Evolutionary conservation across 352 stramenopile genomes (phyloP), one percentile per base, ranked within the genome.

Genomic region (Thalassiosira hispida): DNA sequence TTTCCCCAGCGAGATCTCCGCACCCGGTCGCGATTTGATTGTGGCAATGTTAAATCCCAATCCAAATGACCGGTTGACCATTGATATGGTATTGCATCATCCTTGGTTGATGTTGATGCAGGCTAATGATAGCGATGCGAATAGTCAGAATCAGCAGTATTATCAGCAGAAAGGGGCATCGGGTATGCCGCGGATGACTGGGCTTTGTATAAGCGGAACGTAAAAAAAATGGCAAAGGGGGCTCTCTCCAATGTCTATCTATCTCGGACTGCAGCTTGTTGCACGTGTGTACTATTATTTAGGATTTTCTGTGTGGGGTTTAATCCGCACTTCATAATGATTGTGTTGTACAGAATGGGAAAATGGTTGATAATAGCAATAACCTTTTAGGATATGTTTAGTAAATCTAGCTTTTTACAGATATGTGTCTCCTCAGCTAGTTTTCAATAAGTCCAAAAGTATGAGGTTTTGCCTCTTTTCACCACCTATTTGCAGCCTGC

Each of bases 31-130:
- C 68, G 87, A 94, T 79, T 67, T 93, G 66, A 93, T 94, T 70
- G 82, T 92, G 7, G 82, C 81, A 14, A 94, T 94, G 89, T 55
- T 94, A 31, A 92, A 94, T 77, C 89, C 89, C 9, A 78, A 89
- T 79, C 70, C 89, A 16, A 59, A 83, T 47, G 81, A 91, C 56
- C 79, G 88, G 20, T 66, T 92, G 1, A 83, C 76, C 20, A 88
- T 94, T 53, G 75, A 87, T 20, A 81, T 90, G 64, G 88, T 94
- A 9, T 53, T 92, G 27, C 55, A 82, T 33, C 88, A 94, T 73
- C 86, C 86, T 46, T 94, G 88, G 88, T 31, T 94, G 55, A 25
- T 25, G 22, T 22, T 51, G 20, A 67, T 77, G 29, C 35, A 67
- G 44, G n/a, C 31, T 49, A 51, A 57, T 20, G 20, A 57, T 33